Evolutionary conservation across 306 rosid species (phyloP).

Genomic region (Vachellia pachyceras): DNA sequence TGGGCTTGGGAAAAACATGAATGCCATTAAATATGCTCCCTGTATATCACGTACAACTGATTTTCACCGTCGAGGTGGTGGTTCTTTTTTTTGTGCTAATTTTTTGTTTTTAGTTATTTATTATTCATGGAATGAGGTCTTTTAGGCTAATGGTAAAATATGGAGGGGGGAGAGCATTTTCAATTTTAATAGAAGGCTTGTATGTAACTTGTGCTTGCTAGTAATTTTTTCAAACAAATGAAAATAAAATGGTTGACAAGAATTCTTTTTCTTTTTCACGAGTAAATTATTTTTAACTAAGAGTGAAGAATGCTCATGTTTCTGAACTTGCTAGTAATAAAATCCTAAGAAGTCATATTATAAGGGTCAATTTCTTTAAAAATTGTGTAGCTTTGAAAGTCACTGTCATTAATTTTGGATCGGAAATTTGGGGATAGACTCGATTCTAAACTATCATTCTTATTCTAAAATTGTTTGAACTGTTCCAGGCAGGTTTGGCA

Average conservation of each 20-base stretch:
- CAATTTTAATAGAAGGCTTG: background rate
- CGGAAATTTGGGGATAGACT: no score
- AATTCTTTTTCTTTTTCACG: background rate
- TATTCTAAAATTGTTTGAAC: no score
- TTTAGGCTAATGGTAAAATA: background rate
- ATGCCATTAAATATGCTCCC: slow-evolving; percentile 28
- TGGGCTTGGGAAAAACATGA: slow-evolving; percentile 13
- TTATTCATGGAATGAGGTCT: slow-evolving; percentile 14
- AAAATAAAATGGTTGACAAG: background rate
- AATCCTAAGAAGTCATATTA: background rate
- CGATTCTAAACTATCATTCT: background rate
- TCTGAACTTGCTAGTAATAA: background rate
- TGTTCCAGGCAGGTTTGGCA: background rate
- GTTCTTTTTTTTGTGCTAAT: background rate
- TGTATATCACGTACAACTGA: slow-evolving; percentile 19
- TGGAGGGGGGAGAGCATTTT: background rate
- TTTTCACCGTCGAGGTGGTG: slow-evolving; percentile 25
- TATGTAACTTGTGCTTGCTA: background rate
- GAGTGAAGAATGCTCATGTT: background rate
- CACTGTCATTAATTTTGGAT: background rate
- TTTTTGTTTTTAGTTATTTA: background rate
- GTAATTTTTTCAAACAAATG: background rate
- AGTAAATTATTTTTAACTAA: background rate
- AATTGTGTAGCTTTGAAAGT: background rate
- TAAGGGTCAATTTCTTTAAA: no score